These are phyloP conservation scores for Kondoa malvinella DNA, from an alignment of 768 basidiomycete genomes.

Conservation along the genomic window DNA sequence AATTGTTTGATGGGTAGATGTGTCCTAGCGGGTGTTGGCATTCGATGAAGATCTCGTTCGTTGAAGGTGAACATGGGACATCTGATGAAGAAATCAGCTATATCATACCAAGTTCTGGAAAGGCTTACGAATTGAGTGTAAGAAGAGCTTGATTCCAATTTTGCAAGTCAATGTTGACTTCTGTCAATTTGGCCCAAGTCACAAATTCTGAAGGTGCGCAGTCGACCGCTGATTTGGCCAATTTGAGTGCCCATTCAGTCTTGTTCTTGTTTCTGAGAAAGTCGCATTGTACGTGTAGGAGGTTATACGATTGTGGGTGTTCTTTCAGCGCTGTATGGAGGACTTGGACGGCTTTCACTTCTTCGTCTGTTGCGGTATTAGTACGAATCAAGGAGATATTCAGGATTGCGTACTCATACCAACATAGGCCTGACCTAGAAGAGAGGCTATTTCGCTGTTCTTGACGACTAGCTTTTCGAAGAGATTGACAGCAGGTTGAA, in stretches of 20 bases:
- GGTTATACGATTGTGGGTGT: constrained; percentile 80
- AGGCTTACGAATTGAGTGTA: constrained; percentile 7
- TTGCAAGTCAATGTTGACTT: constrained; percentile 76
- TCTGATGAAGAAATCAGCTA: constrained; percentile 71
- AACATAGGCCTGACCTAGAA: constrained; percentile 76
- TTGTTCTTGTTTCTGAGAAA: constrained; percentile 75
- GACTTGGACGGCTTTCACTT: constrained; percentile 93
- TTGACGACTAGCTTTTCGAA: constrained; percentile 75
- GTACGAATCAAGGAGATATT: not conserved
- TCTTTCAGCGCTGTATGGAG: constrained; percentile 65
- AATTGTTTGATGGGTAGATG: constrained; percentile 72
- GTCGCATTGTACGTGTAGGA: constrained; percentile 86
- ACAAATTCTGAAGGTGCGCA: constrained; percentile 97
- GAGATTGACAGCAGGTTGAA: constrained; percentile 71
- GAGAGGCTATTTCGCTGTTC: constrained; percentile 74
- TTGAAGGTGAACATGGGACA: constrained; percentile 99
- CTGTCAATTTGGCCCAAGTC: constrained; percentile 95
- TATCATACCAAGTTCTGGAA: constrained; percentile 45
- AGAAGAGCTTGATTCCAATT: constrained; percentile 53
- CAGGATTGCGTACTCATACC: constrained; percentile 69
- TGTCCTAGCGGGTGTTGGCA: constrained; percentile 57
- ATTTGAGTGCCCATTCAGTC: constrained; percentile 69
- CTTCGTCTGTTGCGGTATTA: constrained; percentile 51
- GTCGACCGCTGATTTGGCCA: constrained; percentile 89
- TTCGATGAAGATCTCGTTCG: constrained; percentile 79